Percentiles rank a stretch among this genome's conserved stretches.
Conservation (phyloP, 176 grass and related monocot species). For the Triticum dicoccoides region DNA sequence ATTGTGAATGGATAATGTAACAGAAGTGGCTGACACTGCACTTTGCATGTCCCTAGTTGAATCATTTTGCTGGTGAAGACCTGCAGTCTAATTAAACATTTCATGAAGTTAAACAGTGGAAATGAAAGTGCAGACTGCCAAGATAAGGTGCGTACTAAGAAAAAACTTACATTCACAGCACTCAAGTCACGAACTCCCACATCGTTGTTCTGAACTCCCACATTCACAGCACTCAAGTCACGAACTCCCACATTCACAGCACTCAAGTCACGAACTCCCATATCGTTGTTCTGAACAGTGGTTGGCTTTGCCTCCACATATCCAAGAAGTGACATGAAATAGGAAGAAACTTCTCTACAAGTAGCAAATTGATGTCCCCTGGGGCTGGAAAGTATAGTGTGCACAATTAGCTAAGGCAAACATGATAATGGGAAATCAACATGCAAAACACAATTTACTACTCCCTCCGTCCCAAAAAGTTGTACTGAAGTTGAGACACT, state of each 20-base stretch:
- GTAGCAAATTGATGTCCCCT: slow-evolving; percentile 86
- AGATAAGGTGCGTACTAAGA: slow-evolving; percentile 10
- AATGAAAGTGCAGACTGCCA: not conserved
- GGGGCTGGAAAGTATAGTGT: slow-evolving; percentile 59
- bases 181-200: slow-evolving; percentile 28
- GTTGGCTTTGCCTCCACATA: slow-evolving; percentile 39
- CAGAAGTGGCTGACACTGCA: slow-evolving; percentile 20
- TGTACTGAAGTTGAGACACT: too few relatives aligned
- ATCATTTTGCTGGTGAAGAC: slow-evolving; percentile 40
- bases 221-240: slow-evolving; percentile 14
- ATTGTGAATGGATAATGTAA: slow-evolving; percentile 26
- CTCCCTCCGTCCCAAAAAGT: too few relatives aligned
- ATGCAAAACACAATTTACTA: not conserved
- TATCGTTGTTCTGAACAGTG: slow-evolving; percentile 31
- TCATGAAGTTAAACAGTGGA: slow-evolving; percentile 2
- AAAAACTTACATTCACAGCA: slow-evolving; percentile 55
- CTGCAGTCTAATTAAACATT: slow-evolving; percentile 50
- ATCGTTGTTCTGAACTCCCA: slow-evolving; percentile 22
- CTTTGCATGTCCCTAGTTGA: slow-evolving; percentile 39
- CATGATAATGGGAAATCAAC: not conserved
- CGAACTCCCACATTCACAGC: slow-evolving; percentile 15
- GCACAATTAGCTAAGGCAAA: slow-evolving; percentile 23
- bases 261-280: slow-evolving; percentile 30
- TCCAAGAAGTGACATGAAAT: slow-evolving; percentile 80
- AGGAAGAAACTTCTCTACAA: slow-evolving; percentile 86